Evolutionary conservation across 2,329 filamentous ascomycete genomes (phyloP), one percentile per base, ranked within the genome.

Genomic region (Fusarium sp.): DNA sequence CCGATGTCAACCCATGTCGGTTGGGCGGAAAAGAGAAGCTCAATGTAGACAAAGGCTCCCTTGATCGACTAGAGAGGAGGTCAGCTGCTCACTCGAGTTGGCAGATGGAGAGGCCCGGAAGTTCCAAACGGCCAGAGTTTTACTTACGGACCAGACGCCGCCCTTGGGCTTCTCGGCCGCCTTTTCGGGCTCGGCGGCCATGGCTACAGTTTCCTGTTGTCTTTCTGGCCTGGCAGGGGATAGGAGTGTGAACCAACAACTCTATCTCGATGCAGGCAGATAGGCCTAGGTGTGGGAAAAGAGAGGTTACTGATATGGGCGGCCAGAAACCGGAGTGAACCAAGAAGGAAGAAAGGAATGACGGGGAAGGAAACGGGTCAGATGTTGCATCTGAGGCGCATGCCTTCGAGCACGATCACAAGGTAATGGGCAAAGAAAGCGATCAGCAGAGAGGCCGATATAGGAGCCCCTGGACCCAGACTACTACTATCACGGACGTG

Each of bases 1-100:
- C 71, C 44, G 62, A 81, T 76, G 64, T 84, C 83, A 64, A 81
- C 63, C 75, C 77, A 78, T 71, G 78, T 80, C 20, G 83, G 82
- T 5, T 65, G 58, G 27, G 67, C 69, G 14, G 69, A 67, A 23
- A 81, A 76, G 29, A 84, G 79, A 40, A 84, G 79, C 31, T 78
- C 78, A 65, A 84, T 81, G 72, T 81, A 84, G 53, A 38, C 14
- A 25, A 72, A 68, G 18, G 58, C 38, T 9, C 69, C 59, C 33
- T 72, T 70, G 57, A 67, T 6, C 4, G 59, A 64, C 60, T 53
- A 18, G 9, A 16, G 56, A 23, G 53, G 18, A 6, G 1, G 31
- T 20, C 18, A 40, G 49, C n/a, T 20, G 60, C 38, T n/a, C 56
- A 13, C 34, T 18, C 49, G 10, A 13, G 25, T 27, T 54, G 49